phyloP scores from a whole-genome alignment of 2,329 filamentous ascomycete species.

The Neoarthrinium moseri region DNA sequence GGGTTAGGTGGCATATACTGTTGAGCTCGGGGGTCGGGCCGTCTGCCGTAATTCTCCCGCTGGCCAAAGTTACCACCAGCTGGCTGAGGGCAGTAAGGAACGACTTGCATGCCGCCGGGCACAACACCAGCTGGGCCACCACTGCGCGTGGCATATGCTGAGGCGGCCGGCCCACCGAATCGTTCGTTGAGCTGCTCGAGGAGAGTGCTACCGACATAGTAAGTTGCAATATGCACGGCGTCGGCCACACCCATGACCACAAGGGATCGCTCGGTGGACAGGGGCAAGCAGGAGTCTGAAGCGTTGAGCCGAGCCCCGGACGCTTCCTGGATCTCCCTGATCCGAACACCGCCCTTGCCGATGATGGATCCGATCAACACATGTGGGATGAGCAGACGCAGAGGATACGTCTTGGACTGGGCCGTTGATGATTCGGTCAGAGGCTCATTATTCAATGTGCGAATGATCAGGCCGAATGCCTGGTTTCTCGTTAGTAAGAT shows the following conservation, averaged over 20 bases:
- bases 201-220: conserved; percentile 97
- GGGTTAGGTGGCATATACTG: conserved; percentile 75
- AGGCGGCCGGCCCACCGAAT: conserved; percentile 92
- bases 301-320: conserved; percentile 96
- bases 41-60: conserved; percentile 77
- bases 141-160: conserved; percentile 94
- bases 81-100: conserved; percentile 94
- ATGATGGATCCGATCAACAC: conserved; percentile 99
- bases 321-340: conserved; percentile 97
- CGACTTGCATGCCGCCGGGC: conserved; percentile 96
- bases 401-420: conserved; percentile 95
- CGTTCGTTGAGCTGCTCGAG: conserved; percentile 96
- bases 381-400: conserved; percentile 92
- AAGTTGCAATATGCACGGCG: conserved; percentile 97
- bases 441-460: conserved; percentile 95
- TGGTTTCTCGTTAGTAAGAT: conserved; percentile 33
- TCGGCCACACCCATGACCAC: conserved; percentile 97
- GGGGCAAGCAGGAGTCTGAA: conserved; percentile 88
- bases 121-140: conserved; percentile 91
- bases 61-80: conserved; percentile 91
- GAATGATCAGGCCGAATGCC: conserved; percentile 97
- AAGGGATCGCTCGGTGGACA: conserved; percentile 95
- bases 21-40: conserved; percentile 71
- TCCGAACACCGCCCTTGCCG: conserved; percentile 91
- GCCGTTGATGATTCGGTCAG: conserved; percentile 84